Percentiles rank a stretch among this genome's conserved stretches.
Evolutionary conservation across 116 monocot species (phyloP).

Genomic region (Cymodocea nodosa): DNA sequence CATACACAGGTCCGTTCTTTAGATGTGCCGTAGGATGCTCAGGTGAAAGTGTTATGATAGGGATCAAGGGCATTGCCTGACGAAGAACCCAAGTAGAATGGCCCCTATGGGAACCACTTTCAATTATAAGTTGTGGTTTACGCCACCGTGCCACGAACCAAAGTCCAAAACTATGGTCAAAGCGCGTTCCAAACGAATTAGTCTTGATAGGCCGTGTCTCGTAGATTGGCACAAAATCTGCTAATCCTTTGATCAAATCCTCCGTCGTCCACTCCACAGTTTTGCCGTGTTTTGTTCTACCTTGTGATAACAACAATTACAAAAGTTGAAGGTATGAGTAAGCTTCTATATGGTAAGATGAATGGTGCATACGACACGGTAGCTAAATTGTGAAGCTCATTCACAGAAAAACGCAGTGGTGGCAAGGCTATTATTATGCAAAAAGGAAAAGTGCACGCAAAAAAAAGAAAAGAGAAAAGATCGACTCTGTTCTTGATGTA

Average conservation of each 20-base stretch:
- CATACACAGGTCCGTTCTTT: slow-evolving; percentile 89
- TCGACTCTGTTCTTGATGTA: no score
- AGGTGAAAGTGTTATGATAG: slow-evolving; percentile 80
- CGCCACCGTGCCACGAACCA: slow-evolving; percentile 93
- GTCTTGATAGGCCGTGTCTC: slow-evolving; percentile 91
- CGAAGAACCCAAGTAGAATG: slow-evolving; percentile 96
- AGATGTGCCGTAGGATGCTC: slow-evolving; percentile 87
- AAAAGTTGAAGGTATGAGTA: background rate
- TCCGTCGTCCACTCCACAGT: no score
- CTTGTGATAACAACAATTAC: slow-evolving; percentile 46
- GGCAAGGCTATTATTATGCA: no score
- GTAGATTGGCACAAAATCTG: slow-evolving; percentile 88
- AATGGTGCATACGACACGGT: no score
- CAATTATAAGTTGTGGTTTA: slow-evolving; percentile 86
- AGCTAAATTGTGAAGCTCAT: background rate
- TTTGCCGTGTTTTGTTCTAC: slow-evolving; percentile 93
- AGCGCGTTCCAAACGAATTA: slow-evolving; percentile 95
- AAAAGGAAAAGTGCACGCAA: no score
- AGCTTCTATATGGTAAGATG: background rate
- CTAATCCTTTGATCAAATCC: no score
- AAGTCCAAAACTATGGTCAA: slow-evolving; percentile 94
- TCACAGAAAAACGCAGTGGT: slow-evolving; percentile 5
- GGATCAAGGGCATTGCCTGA: slow-evolving; percentile 69
- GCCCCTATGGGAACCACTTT: slow-evolving; percentile 94
- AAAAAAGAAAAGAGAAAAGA: no score